Base-by-base conservation (phyloP, 768 basidiomycete genomes). In the Suillus paluster region DNA sequence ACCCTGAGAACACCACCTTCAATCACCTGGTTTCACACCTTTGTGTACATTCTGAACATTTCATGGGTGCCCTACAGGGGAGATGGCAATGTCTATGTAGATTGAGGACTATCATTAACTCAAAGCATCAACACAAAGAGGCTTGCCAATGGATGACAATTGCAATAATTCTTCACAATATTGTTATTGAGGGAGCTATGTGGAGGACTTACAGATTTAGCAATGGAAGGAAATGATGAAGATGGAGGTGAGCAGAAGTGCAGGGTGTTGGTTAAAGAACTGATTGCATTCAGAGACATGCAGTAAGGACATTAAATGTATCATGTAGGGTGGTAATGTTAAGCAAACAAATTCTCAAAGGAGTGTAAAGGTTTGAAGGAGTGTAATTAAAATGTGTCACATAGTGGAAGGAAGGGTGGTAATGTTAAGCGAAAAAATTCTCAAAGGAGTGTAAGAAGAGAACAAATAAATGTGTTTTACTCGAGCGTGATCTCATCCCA, bases 31-130 rank as follows among this genome's bases (percentile, higher is more conserved):
- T 30, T 30, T 68, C 77, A 11, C 67, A 64, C 39, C 48, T 78
- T 41, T 66, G 71, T 25, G 73, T 79, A 1, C 69, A 69, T 9
- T 79, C 77, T 7, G 75, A 79, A 60, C 77, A 79, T 60, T 75
- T 72, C 55, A 77, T 79, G 68, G 77, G 77, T 17, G 70, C 71
- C 2, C 44, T 79, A 5, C 78, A 79, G 58, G 70, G 72, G 5
- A 64, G 77, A 21, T 79, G 71, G 41, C 75, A 77, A 61, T 74
- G 67, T 48, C 65, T 77, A 8, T 68, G 66, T 5, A 70, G 68
- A 7, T 68, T 79, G 8, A 68, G 68, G 3, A 62, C 75, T n/a
- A 64, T 60, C 19, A 78, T 79, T 56, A 67, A 70, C 33, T 64
- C 64, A 8, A 72, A 72, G n/a, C 15, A 46, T 0, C 68, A 73